Percentiles rank a stretch among this genome's conserved stretches.
Evolutionary conservation across 2,329 filamentous ascomycete genomes (phyloP).

Genomic region (Chalara sp.): DNA sequence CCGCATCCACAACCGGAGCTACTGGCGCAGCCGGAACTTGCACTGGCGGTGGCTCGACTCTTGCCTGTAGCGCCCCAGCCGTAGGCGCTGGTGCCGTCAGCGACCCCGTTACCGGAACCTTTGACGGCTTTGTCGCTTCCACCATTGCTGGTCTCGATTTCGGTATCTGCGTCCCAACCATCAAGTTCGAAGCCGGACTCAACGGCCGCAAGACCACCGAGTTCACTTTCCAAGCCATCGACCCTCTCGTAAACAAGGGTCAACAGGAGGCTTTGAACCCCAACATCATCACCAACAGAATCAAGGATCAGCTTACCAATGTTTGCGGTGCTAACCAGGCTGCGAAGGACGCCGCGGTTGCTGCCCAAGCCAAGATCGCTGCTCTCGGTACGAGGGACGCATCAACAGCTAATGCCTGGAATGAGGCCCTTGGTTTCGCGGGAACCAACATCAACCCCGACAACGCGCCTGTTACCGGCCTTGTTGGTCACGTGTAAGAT

Average conservation of each 20-base stretch:
- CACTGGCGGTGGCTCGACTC: conserved; percentile 11
- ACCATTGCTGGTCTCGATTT: conserved; percentile 36
- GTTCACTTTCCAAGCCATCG: conserved; percentile 62
- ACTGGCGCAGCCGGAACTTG: conserved; percentile 19
- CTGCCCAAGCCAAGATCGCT: conserved; percentile 45
- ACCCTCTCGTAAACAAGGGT: conserved; percentile 50
- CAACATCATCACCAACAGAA: conserved; percentile 66
- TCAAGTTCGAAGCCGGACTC: conserved; percentile 50
- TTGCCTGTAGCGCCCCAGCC: conserved; percentile 7
- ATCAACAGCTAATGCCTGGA: conserved; percentile 40
- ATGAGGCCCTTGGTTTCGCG: conserved; percentile 30
- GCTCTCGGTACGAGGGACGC: conserved; percentile 42
- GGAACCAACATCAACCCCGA: conserved; percentile 24
- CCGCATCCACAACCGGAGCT: conserved; percentile 12
- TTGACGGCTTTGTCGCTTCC: conserved; percentile 19
- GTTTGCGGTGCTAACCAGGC: conserved; percentile 57
- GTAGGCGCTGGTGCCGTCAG: conserved; percentile 7
- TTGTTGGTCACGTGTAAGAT: conserved; percentile 22
- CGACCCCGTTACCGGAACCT: conserved; percentile 12
- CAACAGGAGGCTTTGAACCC: conserved; percentile 65
- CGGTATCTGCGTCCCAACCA: conserved; percentile 41
- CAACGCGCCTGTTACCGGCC: conserved; percentile 21
- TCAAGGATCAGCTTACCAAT: conserved; percentile 63
- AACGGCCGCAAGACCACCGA: conserved; percentile 45
- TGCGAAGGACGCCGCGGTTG: conserved; percentile 45